phyloP scores from a whole-genome alignment of 2,329 filamentous ascomycete species.

The Furcasterigmium furcatum region DNA sequence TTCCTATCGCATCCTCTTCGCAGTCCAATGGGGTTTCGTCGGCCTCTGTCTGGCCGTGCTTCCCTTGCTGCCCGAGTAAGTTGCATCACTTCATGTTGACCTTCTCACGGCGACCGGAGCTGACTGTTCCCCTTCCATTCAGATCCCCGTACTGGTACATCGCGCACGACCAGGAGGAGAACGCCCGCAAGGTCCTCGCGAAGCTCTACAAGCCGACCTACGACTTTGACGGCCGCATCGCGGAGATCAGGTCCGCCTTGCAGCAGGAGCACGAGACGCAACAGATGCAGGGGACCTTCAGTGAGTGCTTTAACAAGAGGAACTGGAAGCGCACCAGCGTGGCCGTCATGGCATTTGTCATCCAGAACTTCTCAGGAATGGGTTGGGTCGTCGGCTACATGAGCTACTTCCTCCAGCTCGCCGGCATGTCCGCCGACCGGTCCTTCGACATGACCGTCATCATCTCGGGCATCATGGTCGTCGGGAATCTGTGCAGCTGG shows the following conservation, averaged over 20 bases:
- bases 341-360: not conserved
- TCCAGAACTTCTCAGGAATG: constrained; percentile 9
- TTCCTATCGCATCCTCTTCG: constrained; percentile 22
- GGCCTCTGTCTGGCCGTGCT: constrained; percentile 20
- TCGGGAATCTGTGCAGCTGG: constrained; percentile 35
- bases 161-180: constrained; percentile 20
- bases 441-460: constrained; percentile 25
- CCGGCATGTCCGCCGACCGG: not conserved
- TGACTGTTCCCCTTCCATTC: not conserved
- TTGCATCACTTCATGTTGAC: constrained; percentile 2
- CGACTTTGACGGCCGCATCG: constrained; percentile 39
- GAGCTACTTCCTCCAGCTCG: constrained; percentile 1
- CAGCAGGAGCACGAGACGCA: constrained; percentile 41
- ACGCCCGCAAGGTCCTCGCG: constrained; percentile 23
- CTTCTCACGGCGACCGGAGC: constrained; percentile 5
- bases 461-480: constrained; percentile 33
- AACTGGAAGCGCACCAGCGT: constrained; percentile 12
- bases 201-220: constrained; percentile 21
- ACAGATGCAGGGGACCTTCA: constrained; percentile 21
- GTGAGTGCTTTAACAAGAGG: constrained; percentile 13
- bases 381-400: constrained; percentile 21
- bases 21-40: constrained; percentile 26
- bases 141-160: constrained; percentile 26
- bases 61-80: constrained; percentile 26
- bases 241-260: constrained; percentile 56